Percentiles rank a stretch among this genome's conserved stretches.
Evolutionary conservation across 2,329 filamentous ascomycete genomes (phyloP).

Genomic region (Neofusicoccum umdonicola): DNA sequence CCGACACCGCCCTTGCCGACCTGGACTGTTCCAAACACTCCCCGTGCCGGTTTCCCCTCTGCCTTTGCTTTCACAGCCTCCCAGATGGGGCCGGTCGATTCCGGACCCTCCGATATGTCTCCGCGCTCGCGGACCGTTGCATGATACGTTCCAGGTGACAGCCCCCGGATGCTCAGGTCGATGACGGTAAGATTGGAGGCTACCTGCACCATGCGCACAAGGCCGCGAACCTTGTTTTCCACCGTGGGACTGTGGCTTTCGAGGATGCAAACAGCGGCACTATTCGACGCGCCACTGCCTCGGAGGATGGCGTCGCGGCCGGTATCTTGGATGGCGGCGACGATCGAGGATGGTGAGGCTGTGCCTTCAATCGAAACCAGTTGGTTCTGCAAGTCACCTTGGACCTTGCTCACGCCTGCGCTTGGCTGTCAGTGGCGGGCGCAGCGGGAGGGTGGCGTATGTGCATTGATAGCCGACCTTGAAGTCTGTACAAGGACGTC

Average conservation of each 20-base stretch:
- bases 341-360: conserved; percentile 85
- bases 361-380: conserved; percentile 83
- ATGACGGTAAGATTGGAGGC: conserved; percentile 74
- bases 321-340: conserved; percentile 81
- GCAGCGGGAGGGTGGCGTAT: neutral
- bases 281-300: conserved; percentile 80
- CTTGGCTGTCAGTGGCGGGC: neutral
- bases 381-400: conserved; percentile 79
- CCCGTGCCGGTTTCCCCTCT: conserved; percentile 46
- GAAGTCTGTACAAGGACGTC: conserved; percentile 70
- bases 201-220: conserved; percentile 93
- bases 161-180: conserved; percentile 81
- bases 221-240: conserved; percentile 71
- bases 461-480: conserved; percentile 46
- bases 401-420: conserved; percentile 75
- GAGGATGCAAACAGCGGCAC: conserved; percentile 91
- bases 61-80: conserved; percentile 48
- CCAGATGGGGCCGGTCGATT: conserved; percentile 83
- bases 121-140: conserved; percentile 84
- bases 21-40: conserved; percentile 70
- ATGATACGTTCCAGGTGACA: conserved; percentile 76
- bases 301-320: conserved; percentile 92
- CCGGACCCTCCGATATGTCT: conserved; percentile 80
- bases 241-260: conserved; percentile 71
- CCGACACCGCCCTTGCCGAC: conserved; percentile 75